Percentiles rank a stretch among this genome's conserved stretches.
These are phyloP conservation scores for Xylaria telfairii DNA, from an alignment of 495 filamentous ascomycete genomes.

Conservation along the genomic window DNA sequence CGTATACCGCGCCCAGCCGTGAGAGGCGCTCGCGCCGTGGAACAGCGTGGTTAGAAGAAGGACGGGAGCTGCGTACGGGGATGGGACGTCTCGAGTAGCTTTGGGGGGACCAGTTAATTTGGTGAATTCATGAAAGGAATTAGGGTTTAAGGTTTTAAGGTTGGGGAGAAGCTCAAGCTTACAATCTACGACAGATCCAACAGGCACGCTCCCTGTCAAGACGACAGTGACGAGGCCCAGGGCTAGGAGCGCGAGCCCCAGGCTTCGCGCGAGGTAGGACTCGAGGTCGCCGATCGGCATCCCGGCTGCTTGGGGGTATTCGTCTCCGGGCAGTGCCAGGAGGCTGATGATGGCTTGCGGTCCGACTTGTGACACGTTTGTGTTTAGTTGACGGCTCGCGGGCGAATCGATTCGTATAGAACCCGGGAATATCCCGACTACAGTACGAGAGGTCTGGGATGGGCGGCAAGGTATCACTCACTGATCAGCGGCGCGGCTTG, in stretches of 20 bases:
- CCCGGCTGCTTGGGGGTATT: constrained; percentile 14
- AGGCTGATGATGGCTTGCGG: constrained; percentile 70
- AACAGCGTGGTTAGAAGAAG: constrained; percentile 69
- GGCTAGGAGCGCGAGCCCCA: constrained; percentile 70
- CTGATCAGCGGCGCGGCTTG: constrained; percentile 69
- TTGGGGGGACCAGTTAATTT: not conserved
- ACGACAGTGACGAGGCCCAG: constrained; percentile 70
- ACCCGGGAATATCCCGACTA: not conserved
- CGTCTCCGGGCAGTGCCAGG: constrained; percentile 57
- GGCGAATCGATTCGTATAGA: not conserved
- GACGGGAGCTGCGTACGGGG: constrained; percentile 72
- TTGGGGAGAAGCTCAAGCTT: constrained; percentile 26
- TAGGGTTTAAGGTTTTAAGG: not conserved
- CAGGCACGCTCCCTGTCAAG: constrained; percentile 76
- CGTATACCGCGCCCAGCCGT: constrained; percentile 70
- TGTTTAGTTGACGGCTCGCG: not conserved
- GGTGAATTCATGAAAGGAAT: not conserved
- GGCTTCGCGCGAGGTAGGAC: constrained; percentile 72
- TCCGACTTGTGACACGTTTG: constrained; percentile 39
- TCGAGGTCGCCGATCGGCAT: constrained; percentile 52
- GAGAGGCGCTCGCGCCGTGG: constrained; percentile 68
- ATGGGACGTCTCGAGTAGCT: constrained; percentile 26
- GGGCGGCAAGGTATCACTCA: not conserved
- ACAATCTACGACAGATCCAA: constrained; percentile 55
- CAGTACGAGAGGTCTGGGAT: not conserved